Percentiles rank a stretch among this genome's conserved stretches.
Conservation (phyloP, 2,329 filamentous ascomycete species). For the Coniochaeta prunicola region DNA sequence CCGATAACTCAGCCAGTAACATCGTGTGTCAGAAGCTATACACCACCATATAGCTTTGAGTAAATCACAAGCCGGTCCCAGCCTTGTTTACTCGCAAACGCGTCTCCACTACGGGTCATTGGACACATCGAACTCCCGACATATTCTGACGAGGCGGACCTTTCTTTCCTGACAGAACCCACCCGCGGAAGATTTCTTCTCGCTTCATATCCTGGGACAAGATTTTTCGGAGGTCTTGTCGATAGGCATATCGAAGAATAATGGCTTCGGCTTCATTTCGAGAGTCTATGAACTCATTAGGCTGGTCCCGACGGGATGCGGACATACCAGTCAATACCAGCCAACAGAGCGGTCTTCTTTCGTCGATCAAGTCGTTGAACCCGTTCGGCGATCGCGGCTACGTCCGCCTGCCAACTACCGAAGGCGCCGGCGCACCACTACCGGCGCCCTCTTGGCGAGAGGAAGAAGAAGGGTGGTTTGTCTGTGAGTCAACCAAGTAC, state of each 20-base stretch:
- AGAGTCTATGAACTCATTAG: slow-evolving; percentile 89
- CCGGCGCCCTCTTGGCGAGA: slow-evolving; percentile 79
- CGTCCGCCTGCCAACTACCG: slow-evolving; percentile 81
- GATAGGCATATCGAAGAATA: neutral
- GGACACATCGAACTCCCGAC: slow-evolving; percentile 11
- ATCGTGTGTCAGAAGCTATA: slow-evolving; percentile 4
- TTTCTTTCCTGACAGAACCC: neutral
- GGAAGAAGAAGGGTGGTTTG: slow-evolving; percentile 94
- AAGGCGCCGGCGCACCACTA: slow-evolving; percentile 74
- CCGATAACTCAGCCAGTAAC: slow-evolving; percentile 12
- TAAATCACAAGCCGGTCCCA: slow-evolving; percentile 16
- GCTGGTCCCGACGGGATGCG: slow-evolving; percentile 81
- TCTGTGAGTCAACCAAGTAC: slow-evolving; percentile 59
- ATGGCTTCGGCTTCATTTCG: slow-evolving; percentile 90
- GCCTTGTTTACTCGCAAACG: slow-evolving; percentile 13
- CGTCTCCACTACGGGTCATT: slow-evolving; percentile 16
- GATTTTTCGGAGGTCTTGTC: neutral
- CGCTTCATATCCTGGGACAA: neutral
- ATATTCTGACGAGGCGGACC: slow-evolving; percentile 2
- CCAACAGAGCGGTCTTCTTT: slow-evolving; percentile 66
- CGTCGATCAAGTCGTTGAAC: slow-evolving; percentile 77
- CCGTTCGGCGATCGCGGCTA: slow-evolving; percentile 83
- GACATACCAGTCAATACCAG: slow-evolving; percentile 70
- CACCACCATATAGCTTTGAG: slow-evolving; percentile 7
- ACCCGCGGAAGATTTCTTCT: neutral